These are phyloP conservation scores for Coemansia sp. DNA, from an alignment of 192 early-diverging fungal genomes.

Conservation along the genomic window DNA sequence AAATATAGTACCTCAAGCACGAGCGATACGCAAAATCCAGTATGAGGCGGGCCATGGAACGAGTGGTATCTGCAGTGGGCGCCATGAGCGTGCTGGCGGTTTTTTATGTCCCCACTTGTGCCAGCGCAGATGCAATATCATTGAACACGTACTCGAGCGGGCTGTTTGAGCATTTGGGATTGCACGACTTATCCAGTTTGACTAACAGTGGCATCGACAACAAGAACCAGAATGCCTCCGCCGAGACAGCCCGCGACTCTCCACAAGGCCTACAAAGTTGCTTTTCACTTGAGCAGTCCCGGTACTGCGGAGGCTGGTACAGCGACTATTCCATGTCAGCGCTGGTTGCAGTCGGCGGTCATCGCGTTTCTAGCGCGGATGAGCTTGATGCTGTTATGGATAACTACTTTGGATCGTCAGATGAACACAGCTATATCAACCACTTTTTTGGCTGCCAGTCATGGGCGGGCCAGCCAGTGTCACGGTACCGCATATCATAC, in stretches of 20 bases:
- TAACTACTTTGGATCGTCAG: constrained; percentile 31
- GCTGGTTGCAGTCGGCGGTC: constrained; percentile 22
- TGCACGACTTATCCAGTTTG: neutral
- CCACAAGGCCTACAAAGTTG: constrained; percentile 9
- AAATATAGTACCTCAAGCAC: neutral
- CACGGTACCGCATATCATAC: constrained; percentile 40
- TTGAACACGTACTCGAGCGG: constrained; percentile 6
- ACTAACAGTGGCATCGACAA: neutral
- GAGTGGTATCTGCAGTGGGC: neutral
- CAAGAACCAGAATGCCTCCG: neutral
- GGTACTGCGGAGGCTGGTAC: constrained; percentile 31
- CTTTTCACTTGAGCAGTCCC: constrained; percentile 30
- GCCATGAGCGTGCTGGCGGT: neutral
- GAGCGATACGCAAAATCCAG: neutral
- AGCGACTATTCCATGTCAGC: constrained; percentile 31
- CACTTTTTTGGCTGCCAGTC: constrained; percentile 36
- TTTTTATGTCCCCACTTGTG: neutral
- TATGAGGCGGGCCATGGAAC: neutral
- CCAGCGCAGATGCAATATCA: neutral
- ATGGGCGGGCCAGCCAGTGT: constrained; percentile 23
- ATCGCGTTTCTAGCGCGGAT: constrained; percentile 13
- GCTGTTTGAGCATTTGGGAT: constrained; percentile 1
- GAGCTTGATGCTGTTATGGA: constrained; percentile 39
- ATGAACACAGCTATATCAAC: constrained; percentile 26
- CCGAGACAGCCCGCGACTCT: neutral